These are phyloP conservation scores for Diplodia scrobiculata DNA, from an alignment of 2,329 filamentous ascomycete genomes.

Conservation along the genomic window DNA sequence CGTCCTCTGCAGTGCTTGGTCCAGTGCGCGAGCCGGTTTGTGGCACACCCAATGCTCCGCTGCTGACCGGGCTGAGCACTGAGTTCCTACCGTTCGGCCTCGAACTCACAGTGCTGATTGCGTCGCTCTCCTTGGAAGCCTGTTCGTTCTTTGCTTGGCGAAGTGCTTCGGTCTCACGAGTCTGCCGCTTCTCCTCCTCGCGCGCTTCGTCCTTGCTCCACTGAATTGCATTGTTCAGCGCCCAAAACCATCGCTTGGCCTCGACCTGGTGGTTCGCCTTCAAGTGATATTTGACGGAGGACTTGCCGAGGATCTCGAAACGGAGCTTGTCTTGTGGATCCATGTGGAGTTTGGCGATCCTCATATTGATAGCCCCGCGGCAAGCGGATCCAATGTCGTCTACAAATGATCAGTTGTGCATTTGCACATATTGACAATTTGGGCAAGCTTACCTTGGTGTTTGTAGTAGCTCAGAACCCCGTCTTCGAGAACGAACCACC, in stretches of 20 bases:
- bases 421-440: not conserved
- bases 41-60: slow-evolving; percentile 17
- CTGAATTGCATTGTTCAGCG: slow-evolving; percentile 96
- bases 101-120: slow-evolving; percentile 43
- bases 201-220: slow-evolving; percentile 97
- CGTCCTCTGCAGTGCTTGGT: slow-evolving; percentile 58
- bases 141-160: slow-evolving; percentile 80
- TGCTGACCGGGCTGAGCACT: slow-evolving; percentile 8
- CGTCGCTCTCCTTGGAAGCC: slow-evolving; percentile 50
- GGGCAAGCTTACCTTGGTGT: slow-evolving; percentile 65
- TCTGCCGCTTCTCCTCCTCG: slow-evolving; percentile 78
- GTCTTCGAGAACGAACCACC: slow-evolving; percentile 98
- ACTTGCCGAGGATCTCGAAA: slow-evolving; percentile 97
- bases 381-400: slow-evolving; percentile 96
- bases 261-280: slow-evolving; percentile 98
- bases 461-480: slow-evolving; percentile 99
- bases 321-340: slow-evolving; percentile 95
- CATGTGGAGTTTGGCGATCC: slow-evolving; percentile 92
- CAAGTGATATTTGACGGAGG: slow-evolving; percentile 95
- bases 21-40: slow-evolving; percentile 39
- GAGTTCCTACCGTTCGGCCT: slow-evolving; percentile 34
- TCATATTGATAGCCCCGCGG: slow-evolving; percentile 98
- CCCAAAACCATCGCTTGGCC: slow-evolving; percentile 98
- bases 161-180: slow-evolving; percentile 72
- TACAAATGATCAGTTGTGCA: slow-evolving; percentile 31